Evolutionary conservation across 495 filamentous ascomycete species (phyloP), one percentile per base, ranked within the genome.

Genomic region (Hypoxylon intermedium): DNA sequence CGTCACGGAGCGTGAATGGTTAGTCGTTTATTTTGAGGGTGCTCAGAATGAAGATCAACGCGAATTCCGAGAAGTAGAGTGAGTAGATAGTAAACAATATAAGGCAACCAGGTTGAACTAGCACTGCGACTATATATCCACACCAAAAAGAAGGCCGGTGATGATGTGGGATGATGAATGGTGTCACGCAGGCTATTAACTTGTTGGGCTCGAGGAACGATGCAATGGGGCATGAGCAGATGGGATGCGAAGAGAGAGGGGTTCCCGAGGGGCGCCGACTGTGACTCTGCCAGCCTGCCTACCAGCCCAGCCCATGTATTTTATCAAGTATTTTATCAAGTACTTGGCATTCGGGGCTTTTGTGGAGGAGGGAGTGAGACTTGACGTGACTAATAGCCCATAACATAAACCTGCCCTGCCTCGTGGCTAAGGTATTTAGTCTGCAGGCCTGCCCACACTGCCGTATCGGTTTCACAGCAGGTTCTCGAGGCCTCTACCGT

Each of bases 81-180:
- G 13, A 47, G 40, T 30, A 42, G 13, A n/a, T n/a, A n/a, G n/a
- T n/a, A n/a, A n/a, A n/a, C 23, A 33, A 41, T 21, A 33, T 47
- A 30, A 49, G 20, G 9, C 9, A 21, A 34, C 52, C 31, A 47
- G 16, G 20, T 42, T 42, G 9, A 15, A 24, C 19, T 48, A 31
- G 6, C 21, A 52, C 21, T 18, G 24, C 18, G 15, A 46, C 24
- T 57, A 60, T 60, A 57, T 65, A 65, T 60, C 52, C 15, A 36
- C 21, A 18, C 20, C 18, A 53, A 51, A 49, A 59, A 44, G 55
- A 53, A 43, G 51, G 55, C 56, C 57, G 62, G 62, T 65, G 62
- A 65, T 21, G 51, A 55, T 56, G 55, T 59, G 62, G 56, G 62
- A 65, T 60, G 62, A 65, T 65, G 56, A 23, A 60, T 43, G 57